phyloP scores from a whole-genome alignment of 2,329 filamentous ascomycete genomes.

The Paracamarosporium sp. region DNA sequence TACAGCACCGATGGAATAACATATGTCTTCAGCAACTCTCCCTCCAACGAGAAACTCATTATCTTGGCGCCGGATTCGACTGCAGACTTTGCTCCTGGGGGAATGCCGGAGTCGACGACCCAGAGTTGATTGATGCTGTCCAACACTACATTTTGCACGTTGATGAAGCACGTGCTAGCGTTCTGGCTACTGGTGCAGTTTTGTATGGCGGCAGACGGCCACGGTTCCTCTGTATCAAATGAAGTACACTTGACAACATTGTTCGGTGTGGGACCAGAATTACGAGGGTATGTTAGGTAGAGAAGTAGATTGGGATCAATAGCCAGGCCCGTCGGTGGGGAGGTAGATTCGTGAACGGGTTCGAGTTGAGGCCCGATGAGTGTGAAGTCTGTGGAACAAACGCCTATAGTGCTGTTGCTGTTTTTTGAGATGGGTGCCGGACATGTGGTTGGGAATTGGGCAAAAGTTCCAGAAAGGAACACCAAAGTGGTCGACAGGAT shows the following conservation, averaged over 20 bases:
- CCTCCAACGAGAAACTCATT: slow-evolving; percentile 50
- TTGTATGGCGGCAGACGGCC: slow-evolving; percentile 50
- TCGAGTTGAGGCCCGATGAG: slow-evolving; percentile 45
- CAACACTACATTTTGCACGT: slow-evolving; percentile 54
- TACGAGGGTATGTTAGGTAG: slow-evolving; percentile 53
- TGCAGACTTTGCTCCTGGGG: slow-evolving; percentile 36
- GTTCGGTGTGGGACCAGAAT: slow-evolving; percentile 43
- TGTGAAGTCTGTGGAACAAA: slow-evolving; percentile 43
- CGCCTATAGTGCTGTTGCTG: slow-evolving; percentile 14
- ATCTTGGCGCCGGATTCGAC: slow-evolving; percentile 49
- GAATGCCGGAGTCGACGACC: slow-evolving; percentile 52
- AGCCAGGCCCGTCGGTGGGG: slow-evolving; percentile 49
- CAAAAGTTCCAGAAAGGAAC: neutral
- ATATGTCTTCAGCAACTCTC: slow-evolving; percentile 45
- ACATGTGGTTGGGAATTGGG: neutral
- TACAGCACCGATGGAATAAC: slow-evolving; percentile 44
- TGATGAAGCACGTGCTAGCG: slow-evolving; percentile 52
- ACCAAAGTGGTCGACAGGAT: neutral
- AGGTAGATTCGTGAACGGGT: slow-evolving; percentile 47
- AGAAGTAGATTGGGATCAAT: slow-evolving; percentile 46
- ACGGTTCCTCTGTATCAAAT: slow-evolving; percentile 48
- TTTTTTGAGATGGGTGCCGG: neutral
- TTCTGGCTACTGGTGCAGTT: slow-evolving; percentile 49
- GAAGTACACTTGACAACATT: slow-evolving; percentile 49
- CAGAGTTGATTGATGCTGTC: slow-evolving; percentile 49